Base-by-base conservation (phyloP, 169 alveolate genomes). In the Eimeria zaria region DNA sequence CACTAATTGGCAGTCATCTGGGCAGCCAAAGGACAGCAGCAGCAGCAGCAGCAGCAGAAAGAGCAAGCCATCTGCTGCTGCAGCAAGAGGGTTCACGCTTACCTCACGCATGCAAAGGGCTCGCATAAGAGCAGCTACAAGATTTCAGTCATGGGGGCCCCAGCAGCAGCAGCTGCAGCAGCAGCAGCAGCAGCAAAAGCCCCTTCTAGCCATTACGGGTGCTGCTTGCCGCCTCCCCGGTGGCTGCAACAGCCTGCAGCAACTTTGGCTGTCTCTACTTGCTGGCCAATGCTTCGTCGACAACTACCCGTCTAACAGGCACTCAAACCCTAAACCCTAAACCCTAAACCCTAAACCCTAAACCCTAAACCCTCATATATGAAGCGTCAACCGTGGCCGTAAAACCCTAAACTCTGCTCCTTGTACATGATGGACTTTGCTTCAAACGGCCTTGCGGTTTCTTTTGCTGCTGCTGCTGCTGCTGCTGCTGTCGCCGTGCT, bases 221-320 rank as follows among this genome's bases (percentile, higher is more conserved):
- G 78, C 78, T 67, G 78, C 78, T 27, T 67, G 78, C 41, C 78
- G 78, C 16, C 78, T 67, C 18, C 78, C 78, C 20, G 78, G 78
- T 11, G 78, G 78, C 7, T 67, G 78, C 78, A 67, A 24, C 41
- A 33, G 20, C 20, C 78, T 67, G 78, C 78, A 67, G 78, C 33
- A 67, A 33, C 78, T 67, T 16, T 67, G 78, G 78, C 33, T 0
- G 41, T 2, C 0, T 33, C 78, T 67, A 16, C 41, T 67, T 1
- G 78, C 33, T 9, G 78, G 78, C 16, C 20, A 33, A 9, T n/a
- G 18, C 41, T 27, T 33, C 20, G 78, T 67, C 20, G 78, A 27
- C 33, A 67, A 67, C 41, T 67, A 67, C 20, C 78, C 78, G 16
- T n/a, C 46, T 24, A 67, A 67, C 78, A 67, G 78, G 78, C 78